Percentiles rank a stretch among this genome's conserved stretches.
Conservation (phyloP, 768 basidiomycete species). For the Lactarius hengduanensis region DNA sequence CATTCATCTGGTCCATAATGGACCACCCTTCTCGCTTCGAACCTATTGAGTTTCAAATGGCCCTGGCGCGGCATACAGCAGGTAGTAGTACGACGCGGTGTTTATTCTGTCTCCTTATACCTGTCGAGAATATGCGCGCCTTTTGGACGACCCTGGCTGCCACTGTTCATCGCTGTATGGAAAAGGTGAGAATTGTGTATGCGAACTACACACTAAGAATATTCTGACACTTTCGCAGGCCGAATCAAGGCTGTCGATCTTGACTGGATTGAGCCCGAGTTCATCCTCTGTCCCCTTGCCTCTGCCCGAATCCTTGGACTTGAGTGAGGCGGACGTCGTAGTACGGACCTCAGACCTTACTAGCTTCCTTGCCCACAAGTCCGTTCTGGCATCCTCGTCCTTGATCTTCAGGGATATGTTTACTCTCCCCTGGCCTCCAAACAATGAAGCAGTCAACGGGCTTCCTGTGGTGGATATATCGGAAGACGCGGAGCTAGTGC, state of each 20-base stretch:
- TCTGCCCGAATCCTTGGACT: not conserved
- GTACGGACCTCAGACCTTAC: constrained; percentile 17
- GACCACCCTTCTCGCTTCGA: not conserved
- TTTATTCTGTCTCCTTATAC: not conserved
- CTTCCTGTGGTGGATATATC: constrained; percentile 23
- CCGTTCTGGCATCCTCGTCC: constrained; percentile 35
- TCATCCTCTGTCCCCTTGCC: too few species aligned
- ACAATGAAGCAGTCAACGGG: not conserved
- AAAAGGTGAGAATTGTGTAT: not conserved
- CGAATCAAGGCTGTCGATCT: not conserved
- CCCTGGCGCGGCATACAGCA: not conserved
- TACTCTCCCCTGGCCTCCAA: constrained; percentile 27
- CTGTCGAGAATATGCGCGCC: not conserved
- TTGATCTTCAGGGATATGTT: constrained; percentile 37
- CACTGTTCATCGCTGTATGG: not conserved
- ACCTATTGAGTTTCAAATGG: not conserved
- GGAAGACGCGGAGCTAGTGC: constrained; percentile 16
- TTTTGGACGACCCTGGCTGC: constrained; percentile 9
- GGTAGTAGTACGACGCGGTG: not conserved
- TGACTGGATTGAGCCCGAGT: too few species aligned
- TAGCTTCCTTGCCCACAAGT: constrained; percentile 35
- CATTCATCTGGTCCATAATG: not conserved
- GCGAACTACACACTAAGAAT: not conserved
- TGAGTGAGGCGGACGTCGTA: constrained; percentile 9
- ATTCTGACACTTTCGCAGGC: constrained; percentile 3